Conservation (phyloP, 2,329 filamentous ascomycete species). For the Zasmidium angulare region DNA sequence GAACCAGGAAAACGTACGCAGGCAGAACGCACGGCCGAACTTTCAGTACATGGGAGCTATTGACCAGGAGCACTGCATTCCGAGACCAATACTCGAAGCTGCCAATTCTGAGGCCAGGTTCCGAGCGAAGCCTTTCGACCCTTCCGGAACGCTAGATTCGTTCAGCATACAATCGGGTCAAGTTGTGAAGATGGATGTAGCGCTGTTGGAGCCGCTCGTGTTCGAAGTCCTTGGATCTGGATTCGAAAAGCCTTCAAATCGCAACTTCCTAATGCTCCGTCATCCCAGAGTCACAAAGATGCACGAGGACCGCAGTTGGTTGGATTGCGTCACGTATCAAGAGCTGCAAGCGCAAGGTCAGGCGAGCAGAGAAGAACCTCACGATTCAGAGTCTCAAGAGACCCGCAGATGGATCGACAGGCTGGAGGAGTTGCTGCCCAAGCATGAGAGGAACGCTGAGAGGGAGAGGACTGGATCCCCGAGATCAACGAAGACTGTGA, state of each 20-base stretch:
- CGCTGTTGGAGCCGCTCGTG: constrained; percentile 71
- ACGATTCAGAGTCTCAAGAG: constrained; percentile 60
- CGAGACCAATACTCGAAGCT: constrained; percentile 43
- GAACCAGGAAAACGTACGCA: constrained; percentile 62
- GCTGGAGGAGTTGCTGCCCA: constrained; percentile 46
- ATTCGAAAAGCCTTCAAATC: constrained; percentile 71
- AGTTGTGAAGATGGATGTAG: constrained; percentile 40
- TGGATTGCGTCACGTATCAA: constrained; percentile 66
- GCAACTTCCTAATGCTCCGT: constrained; percentile 69
- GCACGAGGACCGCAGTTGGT: constrained; percentile 70
- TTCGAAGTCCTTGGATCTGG: constrained; percentile 79
- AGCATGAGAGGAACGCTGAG: constrained; percentile 29
- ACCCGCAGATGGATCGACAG: constrained; percentile 61
- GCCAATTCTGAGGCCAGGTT: constrained; percentile 45
- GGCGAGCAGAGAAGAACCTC: constrained; percentile 52
- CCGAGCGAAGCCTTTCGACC: constrained; percentile 32
- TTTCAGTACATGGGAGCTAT: constrained; percentile 66
- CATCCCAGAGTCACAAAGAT: constrained; percentile 77
- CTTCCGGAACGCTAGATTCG: constrained; percentile 16
- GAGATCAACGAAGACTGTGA: constrained; percentile 7
- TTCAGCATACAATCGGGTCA: constrained; percentile 24
- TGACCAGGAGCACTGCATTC: constrained; percentile 48
- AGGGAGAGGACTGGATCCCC: constrained; percentile 23
- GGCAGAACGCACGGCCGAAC: constrained; percentile 53
- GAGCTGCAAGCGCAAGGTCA: constrained; percentile 68